phyloP scores from a whole-genome alignment of 2,329 filamentous ascomycete species.

The Hypoxylon sp. region DNA sequence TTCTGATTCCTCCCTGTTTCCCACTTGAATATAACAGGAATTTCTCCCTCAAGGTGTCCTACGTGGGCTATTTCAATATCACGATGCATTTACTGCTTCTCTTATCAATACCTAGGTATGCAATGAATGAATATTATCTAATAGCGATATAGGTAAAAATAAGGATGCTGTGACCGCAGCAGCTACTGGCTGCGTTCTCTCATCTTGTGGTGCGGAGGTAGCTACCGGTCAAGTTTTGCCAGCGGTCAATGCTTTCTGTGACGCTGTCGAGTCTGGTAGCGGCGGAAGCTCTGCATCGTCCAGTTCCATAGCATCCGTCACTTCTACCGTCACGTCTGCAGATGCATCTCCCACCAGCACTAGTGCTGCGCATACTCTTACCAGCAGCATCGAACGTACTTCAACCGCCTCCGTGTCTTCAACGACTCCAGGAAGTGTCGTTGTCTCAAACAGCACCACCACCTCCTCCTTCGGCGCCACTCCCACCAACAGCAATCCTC shows the following conservation, averaged over 20 bases:
- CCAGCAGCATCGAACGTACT: slow-evolving; percentile 8
- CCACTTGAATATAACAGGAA: neutral
- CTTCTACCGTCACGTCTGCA: slow-evolving; percentile 14
- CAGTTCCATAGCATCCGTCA: slow-evolving; percentile 11
- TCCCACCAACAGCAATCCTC: slow-evolving; percentile 4
- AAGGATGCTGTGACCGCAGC: slow-evolving; percentile 38
- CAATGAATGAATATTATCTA: neutral
- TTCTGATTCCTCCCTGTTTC: neutral
- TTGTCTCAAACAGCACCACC: slow-evolving; percentile 40
- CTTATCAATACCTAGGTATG: neutral
- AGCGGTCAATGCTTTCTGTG: slow-evolving; percentile 46
- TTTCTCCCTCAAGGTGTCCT: neutral
- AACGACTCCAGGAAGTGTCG: slow-evolving; percentile 14
- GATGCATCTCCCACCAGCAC: slow-evolving; percentile 10
- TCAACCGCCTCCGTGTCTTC: slow-evolving; percentile 1
- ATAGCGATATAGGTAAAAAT: slow-evolving; percentile 31
- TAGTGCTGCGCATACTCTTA: slow-evolving; percentile 7
- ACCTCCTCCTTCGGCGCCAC: slow-evolving; percentile 10
- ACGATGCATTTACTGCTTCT: neutral
- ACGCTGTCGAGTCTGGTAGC: slow-evolving; percentile 38
- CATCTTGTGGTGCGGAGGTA: slow-evolving; percentile 41
- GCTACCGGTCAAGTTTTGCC: slow-evolving; percentile 47
- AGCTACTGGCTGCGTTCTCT: slow-evolving; percentile 46
- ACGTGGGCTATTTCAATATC: neutral
- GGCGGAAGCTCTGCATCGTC: slow-evolving; percentile 17